Conservation (phyloP, 73 alveolate genomes). For the Paramecium pentaurelia region DNA sequence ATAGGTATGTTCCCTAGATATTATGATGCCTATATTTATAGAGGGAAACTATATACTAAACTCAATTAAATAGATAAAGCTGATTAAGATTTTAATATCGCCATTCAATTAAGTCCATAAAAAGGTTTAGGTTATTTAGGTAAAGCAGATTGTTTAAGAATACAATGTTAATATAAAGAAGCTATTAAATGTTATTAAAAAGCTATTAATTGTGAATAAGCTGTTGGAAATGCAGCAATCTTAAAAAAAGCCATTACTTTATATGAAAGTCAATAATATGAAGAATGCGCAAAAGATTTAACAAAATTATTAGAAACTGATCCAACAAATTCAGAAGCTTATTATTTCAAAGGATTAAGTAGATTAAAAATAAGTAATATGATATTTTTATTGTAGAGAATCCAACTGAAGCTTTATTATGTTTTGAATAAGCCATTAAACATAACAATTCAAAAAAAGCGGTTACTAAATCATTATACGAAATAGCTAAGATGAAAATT, state of each 20-base stretch:
- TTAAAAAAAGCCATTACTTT: slow-evolving; percentile 58
- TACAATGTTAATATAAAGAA: slow-evolving; percentile 42
- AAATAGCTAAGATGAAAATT: slow-evolving; percentile 62
- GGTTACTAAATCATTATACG: slow-evolving; percentile 61
- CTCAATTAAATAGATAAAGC: slow-evolving; percentile 64
- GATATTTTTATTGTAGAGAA: slow-evolving; percentile 1
- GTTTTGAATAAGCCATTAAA: slow-evolving; percentile 65
- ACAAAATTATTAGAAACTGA: slow-evolving; percentile 44
- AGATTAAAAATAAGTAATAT: slow-evolving; percentile 36
- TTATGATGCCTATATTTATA: slow-evolving; percentile 61
- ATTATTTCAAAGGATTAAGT: slow-evolving; percentile 61
- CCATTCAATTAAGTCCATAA: slow-evolving; percentile 49
- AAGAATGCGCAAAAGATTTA: slow-evolving; percentile 50
- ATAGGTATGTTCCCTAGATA: slow-evolving; percentile 56
- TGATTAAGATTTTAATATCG: slow-evolving; percentile 54
- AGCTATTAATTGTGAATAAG: slow-evolving; percentile 57
- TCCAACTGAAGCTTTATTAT: slow-evolving; percentile 54
- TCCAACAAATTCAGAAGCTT: slow-evolving; percentile 60
- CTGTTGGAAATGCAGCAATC: slow-evolving; percentile 52
- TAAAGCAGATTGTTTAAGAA: slow-evolving; percentile 61
- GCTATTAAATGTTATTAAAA: slow-evolving; percentile 52
- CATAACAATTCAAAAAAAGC: slow-evolving; percentile 57
- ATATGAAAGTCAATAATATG: slow-evolving; percentile 54
- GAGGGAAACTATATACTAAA: slow-evolving; percentile 61
- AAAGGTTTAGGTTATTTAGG: slow-evolving; percentile 68